Evolutionary conservation across 768 basidiomycete genomes (phyloP).

Genomic region (Tricholoma saponaceum): DNA sequence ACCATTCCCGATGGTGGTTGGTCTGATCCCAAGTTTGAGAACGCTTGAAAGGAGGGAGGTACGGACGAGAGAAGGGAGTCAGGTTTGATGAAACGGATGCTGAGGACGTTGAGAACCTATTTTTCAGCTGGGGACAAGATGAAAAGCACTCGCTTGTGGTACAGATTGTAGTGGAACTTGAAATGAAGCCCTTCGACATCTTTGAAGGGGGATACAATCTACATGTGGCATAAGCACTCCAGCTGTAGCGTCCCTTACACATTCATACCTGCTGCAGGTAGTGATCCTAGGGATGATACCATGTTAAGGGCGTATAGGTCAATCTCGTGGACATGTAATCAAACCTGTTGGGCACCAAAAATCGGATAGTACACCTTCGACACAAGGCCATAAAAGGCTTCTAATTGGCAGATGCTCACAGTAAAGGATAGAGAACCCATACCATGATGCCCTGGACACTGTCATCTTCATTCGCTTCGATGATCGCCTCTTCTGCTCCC

Average conservation of each 20-base stretch:
- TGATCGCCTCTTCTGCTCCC: slow-evolving; percentile 93
- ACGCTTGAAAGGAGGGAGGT: slow-evolving; percentile 32
- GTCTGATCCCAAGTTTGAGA: slow-evolving; percentile 41
- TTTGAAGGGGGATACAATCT: slow-evolving; percentile 94
- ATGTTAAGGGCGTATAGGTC: slow-evolving; percentile 3
- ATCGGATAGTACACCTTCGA: slow-evolving; percentile 92
- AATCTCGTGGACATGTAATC: background rate
- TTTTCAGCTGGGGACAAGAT: background rate
- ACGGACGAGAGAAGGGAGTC: slow-evolving; percentile 54
- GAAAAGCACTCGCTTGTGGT: slow-evolving; percentile 80
- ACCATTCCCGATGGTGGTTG: slow-evolving; percentile 79
- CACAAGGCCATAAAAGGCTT: slow-evolving; percentile 2
- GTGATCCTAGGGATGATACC: slow-evolving; percentile 61
- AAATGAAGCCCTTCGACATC: slow-evolving; percentile 97
- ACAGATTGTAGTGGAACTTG: slow-evolving; percentile 92
- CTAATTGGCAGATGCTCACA: background rate
- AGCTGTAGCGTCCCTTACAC: background rate
- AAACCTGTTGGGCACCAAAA: slow-evolving; percentile 82
- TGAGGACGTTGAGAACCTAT: slow-evolving; percentile 26
- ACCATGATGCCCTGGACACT: slow-evolving; percentile 95
- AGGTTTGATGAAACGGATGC: slow-evolving; percentile 90
- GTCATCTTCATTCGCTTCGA: slow-evolving; percentile 89
- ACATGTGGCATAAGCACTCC: background rate
- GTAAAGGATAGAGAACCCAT: slow-evolving; percentile 17
- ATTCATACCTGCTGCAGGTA: slow-evolving; percentile 84